Evolutionary conservation across 768 basidiomycete species (phyloP), one percentile per base, ranked within the genome.

Genomic region (Sistotremastrum niveocremeum): DNA sequence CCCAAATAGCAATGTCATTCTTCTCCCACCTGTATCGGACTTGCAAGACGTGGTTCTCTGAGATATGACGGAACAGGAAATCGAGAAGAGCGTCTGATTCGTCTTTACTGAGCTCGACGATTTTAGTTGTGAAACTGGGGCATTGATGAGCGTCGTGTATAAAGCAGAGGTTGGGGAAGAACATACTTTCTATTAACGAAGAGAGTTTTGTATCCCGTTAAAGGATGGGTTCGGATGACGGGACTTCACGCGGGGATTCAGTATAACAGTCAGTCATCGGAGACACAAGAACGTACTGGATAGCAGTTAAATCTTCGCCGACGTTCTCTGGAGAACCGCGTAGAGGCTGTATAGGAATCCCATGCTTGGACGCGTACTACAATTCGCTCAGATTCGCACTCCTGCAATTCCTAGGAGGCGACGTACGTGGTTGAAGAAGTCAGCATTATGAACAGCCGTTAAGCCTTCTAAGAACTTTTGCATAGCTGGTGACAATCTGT

Each of bases 1-100:
- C 76, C 77, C 76, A 79, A 52, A 79, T 74, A 0, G 77, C 77
- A 29, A 78, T 55, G 46, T 72, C 72, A 52, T 76, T 69, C 37
- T 54, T 53, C 34, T 60, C 57, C 75, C 77, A 79, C 20, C 67
- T 66, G 65, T 65, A 73, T 29, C 72, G 64, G 45, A 74, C 62
- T 51, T 74, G 74, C 11, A 77, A 58, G 57, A 78, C 76, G 52
- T 79, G 77, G 60, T 77, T 78, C 53, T 76, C 69, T 1, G 72
- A 56, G 45, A 76, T 59, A 49, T 74, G 73, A 6, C 66, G 60
- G 46, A 61, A 62, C 11, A 79, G 61, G 58, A 68, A 77, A 0
- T 64, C 59, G 28, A 77, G 58, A 3, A 76, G 52, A 42, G 68
- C 54, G 40, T 72, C 71, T 5, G 73, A 75, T 58, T 79, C 77